Evolutionary conservation across 163 green algal genomes (phyloP), one percentile per base, ranked within the genome.

Genomic region (Chloroidium sp.): DNA sequence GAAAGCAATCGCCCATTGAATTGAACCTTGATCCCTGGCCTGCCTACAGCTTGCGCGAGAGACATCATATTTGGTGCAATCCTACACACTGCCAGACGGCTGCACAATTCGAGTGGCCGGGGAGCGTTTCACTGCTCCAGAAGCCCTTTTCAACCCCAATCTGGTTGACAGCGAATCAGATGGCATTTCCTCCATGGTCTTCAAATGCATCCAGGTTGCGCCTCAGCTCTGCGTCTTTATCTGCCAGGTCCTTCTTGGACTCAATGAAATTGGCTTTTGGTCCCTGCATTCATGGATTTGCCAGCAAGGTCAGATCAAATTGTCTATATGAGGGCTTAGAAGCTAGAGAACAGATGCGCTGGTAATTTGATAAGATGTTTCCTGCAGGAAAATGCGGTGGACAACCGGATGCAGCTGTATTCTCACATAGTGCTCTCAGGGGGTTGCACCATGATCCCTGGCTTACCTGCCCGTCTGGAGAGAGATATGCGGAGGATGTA

Each of bases 21-120:
- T 76, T n/a, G n/a, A 14, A 8, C 0, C 8, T 12, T 76, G 1
- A 76, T n/a, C n/a, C n/a, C 2, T 14, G 59, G 75, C 6, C 1
- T 74, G 61, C 4, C 4, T 84, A 79, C 87, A 89, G 86, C 79
- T 94, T 76, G 92, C 92, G 0, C 78, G 86, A 69, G 92, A 97
- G 82, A 97, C 93, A 12, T 95, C 93, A 1, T 80, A 82, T 57
- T 61, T 93, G 13, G 85, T 89, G 14, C 86, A 93, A 62, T 82
- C 78, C 36, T 97, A 94, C 86, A 93, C 88, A 2, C 86, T 97
- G 78, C 92, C 92, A 2, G 92, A 97, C 78, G 92, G 92, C 2
- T 82, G 91, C 14, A 79, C 88, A 59, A 94, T 96, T 78, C 87
- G 87, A 86, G 77, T 97, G 10, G 92, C 90, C 2, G 69, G 87